Base-by-base conservation (phyloP, 768 basidiomycete species). In the Steccherinum ochraceum region DNA sequence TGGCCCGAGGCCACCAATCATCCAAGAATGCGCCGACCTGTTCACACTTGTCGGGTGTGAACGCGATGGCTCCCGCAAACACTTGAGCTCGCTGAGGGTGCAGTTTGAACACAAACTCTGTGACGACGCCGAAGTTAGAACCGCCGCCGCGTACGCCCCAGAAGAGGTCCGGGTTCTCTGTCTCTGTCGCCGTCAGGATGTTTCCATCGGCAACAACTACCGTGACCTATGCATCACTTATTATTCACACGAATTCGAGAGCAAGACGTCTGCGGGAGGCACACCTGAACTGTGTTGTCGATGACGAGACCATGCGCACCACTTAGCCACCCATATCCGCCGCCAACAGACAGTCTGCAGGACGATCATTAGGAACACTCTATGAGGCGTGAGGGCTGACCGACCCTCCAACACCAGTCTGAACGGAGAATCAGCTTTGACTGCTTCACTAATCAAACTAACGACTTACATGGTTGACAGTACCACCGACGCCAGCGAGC, bases 251-350 rank as follows among this genome's bases (percentile, higher is more conserved):
- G 30, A 70, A 58, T 61, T 60, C 24, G 72, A 60, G 13, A 19
- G 12, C 16, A 46, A 35, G 16, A 35, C 16, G 12, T 23, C 26
- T 12, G 18, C 25, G 12, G 12, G 12, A 23, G 10, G 10, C 35
- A 48, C 19, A 56, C 59, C 42, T 60, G 48, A n/a, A 62, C 46
- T 23, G 78, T 63, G 48, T 77, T 78, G 56, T 79, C 78, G 53
- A 76, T 64, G 1, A 61, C 66, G 24, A 78, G 56, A 2, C 77
- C 76, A 46, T 62, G 52, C 46, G 51, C 45, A 7, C 53, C 66
- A 30, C 66, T 72, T 4, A 80, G 69, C 69, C 69, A 78, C 24
- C 79, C 79, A 54, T 70, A 77, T 4, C 79, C 79, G 7, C 79
- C 79, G 27, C 77, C 79, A 16, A 78, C 61, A 21, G 65, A 68